These are phyloP conservation scores for Mucor plumbeus DNA, from an alignment of 371 early-diverging fungal species.

Conservation along the genomic window DNA sequence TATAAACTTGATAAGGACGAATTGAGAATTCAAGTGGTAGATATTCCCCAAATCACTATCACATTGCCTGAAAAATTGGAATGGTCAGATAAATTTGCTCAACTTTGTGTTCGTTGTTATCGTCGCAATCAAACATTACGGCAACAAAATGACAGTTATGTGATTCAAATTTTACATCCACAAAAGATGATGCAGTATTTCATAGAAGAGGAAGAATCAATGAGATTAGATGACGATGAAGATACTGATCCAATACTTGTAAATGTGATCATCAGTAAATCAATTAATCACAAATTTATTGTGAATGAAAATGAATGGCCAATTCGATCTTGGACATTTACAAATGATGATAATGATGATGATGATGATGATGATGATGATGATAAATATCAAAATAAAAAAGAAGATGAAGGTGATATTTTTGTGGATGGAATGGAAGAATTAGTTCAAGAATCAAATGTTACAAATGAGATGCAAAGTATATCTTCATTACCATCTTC, in stretches of 20 bases:
- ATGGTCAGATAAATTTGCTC: constrained; percentile 38
- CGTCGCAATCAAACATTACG: not conserved
- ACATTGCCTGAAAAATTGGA: constrained; percentile 13
- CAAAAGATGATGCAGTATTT: constrained; percentile 30
- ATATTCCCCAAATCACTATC: constrained; percentile 3
- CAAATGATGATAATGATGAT: constrained; percentile 44
- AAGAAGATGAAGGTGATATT: constrained; percentile 43
- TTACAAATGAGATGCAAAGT: not conserved
- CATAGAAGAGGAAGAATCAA: constrained; percentile 11
- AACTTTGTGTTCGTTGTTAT: constrained; percentile 41
- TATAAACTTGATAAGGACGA: not conserved
- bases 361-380: too few relatives aligned
- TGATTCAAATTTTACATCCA: constrained; percentile 36
- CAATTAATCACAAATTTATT: constrained; percentile 6
- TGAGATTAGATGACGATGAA: constrained; percentile 14
- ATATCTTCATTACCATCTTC: not conserved
- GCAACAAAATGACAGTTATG: constrained; percentile 15
- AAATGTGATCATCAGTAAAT: not conserved
- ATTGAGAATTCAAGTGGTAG: constrained; percentile 15
- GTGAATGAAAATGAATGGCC: constrained; percentile 50
- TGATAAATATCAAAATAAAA: constrained; percentile 50
- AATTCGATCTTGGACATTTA: constrained; percentile 20
- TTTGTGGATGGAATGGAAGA: constrained; percentile 46
- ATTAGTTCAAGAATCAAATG: constrained; percentile 3
- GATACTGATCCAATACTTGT: not conserved